Base-by-base conservation (phyloP, 2,329 filamentous ascomycete species). In the Albifimbria verrucaria region DNA sequence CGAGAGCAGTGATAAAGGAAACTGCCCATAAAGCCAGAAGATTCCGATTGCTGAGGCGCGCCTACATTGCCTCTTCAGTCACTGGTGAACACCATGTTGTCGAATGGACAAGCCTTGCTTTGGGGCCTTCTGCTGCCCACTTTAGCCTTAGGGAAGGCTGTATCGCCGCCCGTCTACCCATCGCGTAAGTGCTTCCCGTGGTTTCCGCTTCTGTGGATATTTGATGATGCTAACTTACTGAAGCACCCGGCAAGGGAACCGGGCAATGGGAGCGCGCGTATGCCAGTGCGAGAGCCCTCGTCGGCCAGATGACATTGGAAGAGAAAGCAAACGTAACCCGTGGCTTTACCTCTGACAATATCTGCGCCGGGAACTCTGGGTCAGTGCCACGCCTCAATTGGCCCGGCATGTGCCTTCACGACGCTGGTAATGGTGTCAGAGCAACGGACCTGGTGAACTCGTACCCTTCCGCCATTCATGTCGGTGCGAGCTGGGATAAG, bases 291-390 rank as follows among this genome's bases (percentile, higher is more conserved):
- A 72, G 77, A 28, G 64, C 69, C 1, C 68, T 89, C 2, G 85
- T 88, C 10, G 69, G 71, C 24, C 77, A 81, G 49, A 81, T 89
- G 79, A 88, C 85, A 0, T 66, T 88, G 2, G 84, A 85, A 12
- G 86, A 89, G 62, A 88, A 85, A 63, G 82, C 71, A 28, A 78
- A 79, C 54, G 65, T 78, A 6, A 79, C 76, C 1, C 66, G 72
- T n/a, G 76, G 76, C 41, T 80, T 85, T 46, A 77, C 81, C 59
- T 83, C 68, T 3, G 70, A 72, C 74, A 79, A 76, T 54, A 65
- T 69, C n/a, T 79, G 77, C 52, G 72, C 75, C 2, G 77, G 77
- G 1, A 77, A 73, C 51, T 77, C 75, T 0, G 77, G 77, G 3
- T 70, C 70, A 0, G 70, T 79, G 1, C 73, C 75, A 7, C 70